These are phyloP conservation scores for Alternaria viburni DNA, from an alignment of 2,329 filamentous ascomycete species.

Conservation along the genomic window DNA sequence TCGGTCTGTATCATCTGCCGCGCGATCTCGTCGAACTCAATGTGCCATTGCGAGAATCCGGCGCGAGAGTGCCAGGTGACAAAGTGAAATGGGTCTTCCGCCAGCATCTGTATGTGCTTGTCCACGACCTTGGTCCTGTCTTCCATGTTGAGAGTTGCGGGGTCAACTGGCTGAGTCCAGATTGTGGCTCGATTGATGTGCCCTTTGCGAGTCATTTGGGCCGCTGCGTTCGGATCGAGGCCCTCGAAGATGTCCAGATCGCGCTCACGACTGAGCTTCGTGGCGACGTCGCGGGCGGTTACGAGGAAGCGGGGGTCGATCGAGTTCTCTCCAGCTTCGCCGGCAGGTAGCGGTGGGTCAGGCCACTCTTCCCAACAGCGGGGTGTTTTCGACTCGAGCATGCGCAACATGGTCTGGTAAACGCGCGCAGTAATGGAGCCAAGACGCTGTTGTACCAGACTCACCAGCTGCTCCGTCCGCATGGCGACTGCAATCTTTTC, in stretches of 20 bases:
- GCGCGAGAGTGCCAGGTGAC: constrained; percentile 69
- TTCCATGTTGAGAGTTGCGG: constrained; percentile 29
- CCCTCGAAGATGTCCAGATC: constrained; percentile 50
- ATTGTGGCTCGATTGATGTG: constrained; percentile 28
- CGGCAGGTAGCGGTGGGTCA: constrained; percentile 28
- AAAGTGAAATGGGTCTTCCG: constrained; percentile 70
- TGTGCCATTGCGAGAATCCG: constrained; percentile 76
- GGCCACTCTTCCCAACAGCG: constrained; percentile 67
- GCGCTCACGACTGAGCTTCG: constrained; percentile 47
- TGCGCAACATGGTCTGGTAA: constrained; percentile 74
- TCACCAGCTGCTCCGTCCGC: constrained; percentile 77
- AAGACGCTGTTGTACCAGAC: constrained; percentile 73
- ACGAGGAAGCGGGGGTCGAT: constrained; percentile 44
- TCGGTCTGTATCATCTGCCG: constrained; percentile 75
- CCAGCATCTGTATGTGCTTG: constrained; percentile 74
- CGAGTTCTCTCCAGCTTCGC: constrained; percentile 41
- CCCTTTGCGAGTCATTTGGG: constrained; percentile 29
- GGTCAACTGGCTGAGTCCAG: constrained; percentile 35
- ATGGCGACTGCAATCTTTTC: constrained; percentile 83
- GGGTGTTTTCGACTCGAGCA: constrained; percentile 71
- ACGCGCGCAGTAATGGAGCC: constrained; percentile 78
- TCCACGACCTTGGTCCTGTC: constrained; percentile 57
- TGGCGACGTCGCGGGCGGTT: constrained; percentile 51
- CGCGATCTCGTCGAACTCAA: constrained; percentile 79
- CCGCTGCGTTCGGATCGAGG: constrained; percentile 39